Base-by-base conservation (phyloP, 225 moss, liverwort and hornwort species). In the Pseudisothecium myosuroides region DNA sequence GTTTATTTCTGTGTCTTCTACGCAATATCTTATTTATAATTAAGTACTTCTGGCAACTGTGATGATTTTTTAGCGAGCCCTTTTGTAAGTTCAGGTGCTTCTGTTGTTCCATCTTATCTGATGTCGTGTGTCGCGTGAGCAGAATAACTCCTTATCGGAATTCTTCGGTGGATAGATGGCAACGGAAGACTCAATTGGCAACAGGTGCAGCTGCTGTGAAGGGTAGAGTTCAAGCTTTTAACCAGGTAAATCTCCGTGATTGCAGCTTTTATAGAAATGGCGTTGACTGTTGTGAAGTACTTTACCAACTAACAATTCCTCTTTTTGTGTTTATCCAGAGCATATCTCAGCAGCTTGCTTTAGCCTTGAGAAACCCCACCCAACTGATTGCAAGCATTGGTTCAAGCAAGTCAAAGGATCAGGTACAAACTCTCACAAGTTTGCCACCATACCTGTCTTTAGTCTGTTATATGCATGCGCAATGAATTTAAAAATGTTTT, bases 81-180 rank as follows among this genome's bases (percentile, higher is more conserved):
- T 85, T 80, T 67, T 65, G 62, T 59, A 39, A 71, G 55, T 37
- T 87, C 37, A 58, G 41, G 68, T 93, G 49, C 45, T 82, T 78
- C 58, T 82, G 16, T 76, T 43, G n/a, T 68, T 68, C 56, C 49
- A 67, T 65, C 61, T 85, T 68, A 52, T 85, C 62, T 91, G 82
- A 90, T 68, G 67, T 49, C 62, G 32, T 83, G 65, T 92, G 91
- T 83, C 39, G 22, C 58, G 45, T 91, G 69, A 71, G 47, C 93
- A 95, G 95, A 83, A 88, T 92, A 32, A 87, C 88, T 69, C 92
- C 94, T 67, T 95, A 91, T 91, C 93, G 93, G 65, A 93, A 94
- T 87, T 91, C 87, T 49, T 94, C 95, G 91, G 92, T 95, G 83
- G 94, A 95, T 92, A 95, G 95, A 85, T 95, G 95, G 95, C 95